Base-by-base conservation (phyloP, 768 basidiomycete species). In the Infundibulicybe gibba region DNA sequence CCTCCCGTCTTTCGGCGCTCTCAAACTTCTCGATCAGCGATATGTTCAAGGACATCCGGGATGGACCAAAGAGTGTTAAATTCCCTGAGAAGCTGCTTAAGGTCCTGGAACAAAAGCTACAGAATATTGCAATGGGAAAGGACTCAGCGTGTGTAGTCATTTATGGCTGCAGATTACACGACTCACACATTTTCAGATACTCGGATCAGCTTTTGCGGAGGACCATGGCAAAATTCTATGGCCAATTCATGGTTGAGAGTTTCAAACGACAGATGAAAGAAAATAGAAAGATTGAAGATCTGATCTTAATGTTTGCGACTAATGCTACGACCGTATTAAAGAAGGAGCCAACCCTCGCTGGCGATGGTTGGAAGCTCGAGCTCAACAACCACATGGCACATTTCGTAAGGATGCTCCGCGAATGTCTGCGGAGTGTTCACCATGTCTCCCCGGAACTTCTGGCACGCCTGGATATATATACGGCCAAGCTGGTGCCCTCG, bases 71-170 rank as follows among this genome's bases (percentile, higher is more conserved):
- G 70, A 87, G 81, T 50, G 87, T 90, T 60, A 91, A 90, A 61
- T 97, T 94, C 63, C 94, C 95, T 0, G 93, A 97, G 68, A 94
- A 93, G 66, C 70, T 97, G 49, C 62, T 97, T 47, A 97, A 94
- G 67, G 86, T 90, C 6, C 69, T 99, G 51, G 94, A 97, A 63
- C 80, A 84, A 67, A 90, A 84, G 65, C 64, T 98, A 65, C 87
- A 94, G 70, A 81, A 85, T 54, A 93, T 98, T 54, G 91, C 91
- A 8, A 91, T 94, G 86, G 94, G 92, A 3, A 88, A 86, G 69
- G 92, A 97, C 61, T 66, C 88, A 32, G 82, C 77, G 93, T 95
- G 64, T 68, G 92, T 80, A 32, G 39, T 47, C 32, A 11, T 41
- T 40, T 34, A 44, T 32, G 41, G 31, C n/a, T 49, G 16, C 25